Evolutionary conservation across 768 basidiomycete genomes (phyloP).

Genomic region (Amanita rubescens): DNA sequence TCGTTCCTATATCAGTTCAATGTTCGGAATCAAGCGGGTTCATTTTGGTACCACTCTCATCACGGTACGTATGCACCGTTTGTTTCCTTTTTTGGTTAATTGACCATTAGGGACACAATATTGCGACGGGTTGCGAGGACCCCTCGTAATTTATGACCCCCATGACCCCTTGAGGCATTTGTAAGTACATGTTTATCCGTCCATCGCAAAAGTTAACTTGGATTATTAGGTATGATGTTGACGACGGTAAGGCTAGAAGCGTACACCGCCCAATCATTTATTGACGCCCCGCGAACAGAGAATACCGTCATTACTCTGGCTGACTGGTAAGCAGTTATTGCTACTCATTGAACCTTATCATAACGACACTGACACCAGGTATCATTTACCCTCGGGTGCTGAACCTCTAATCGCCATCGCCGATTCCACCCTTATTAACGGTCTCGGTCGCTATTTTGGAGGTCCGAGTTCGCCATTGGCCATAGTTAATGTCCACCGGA

Average conservation of each 20-base stretch:
- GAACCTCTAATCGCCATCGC: slow-evolving; percentile 16
- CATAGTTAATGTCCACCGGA: slow-evolving; percentile 33
- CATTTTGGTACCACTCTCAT: slow-evolving; percentile 27
- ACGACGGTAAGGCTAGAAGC: slow-evolving; percentile 5
- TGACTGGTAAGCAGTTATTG: slow-evolving; percentile 32
- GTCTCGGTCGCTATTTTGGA: slow-evolving; percentile 36
- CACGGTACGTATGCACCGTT: slow-evolving; percentile 17
- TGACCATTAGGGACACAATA: slow-evolving; percentile 13
- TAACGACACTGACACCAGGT: slow-evolving; percentile 20
- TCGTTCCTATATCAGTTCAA: slow-evolving; percentile 34
- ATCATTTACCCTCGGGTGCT: slow-evolving; percentile 23
- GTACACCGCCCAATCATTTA: background rate
- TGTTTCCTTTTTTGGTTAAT: background rate
- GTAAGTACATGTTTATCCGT: background rate
- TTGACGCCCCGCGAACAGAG: slow-evolving; percentile 7
- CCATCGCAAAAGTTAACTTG: background rate
- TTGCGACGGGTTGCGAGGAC: slow-evolving; percentile 19
- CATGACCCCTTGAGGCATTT: slow-evolving; percentile 12
- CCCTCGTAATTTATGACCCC: slow-evolving; percentile 17
- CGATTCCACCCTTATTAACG: slow-evolving; percentile 46
- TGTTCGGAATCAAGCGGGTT: slow-evolving; percentile 18
- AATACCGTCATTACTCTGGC: slow-evolving; percentile 41
- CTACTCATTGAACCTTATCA: background rate
- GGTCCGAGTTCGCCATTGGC: slow-evolving; percentile 35
- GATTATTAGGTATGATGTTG: slow-evolving; percentile 21